Base-by-base conservation (phyloP, 768 basidiomycete genomes). In the Mrakia hoshinonis region DNA sequence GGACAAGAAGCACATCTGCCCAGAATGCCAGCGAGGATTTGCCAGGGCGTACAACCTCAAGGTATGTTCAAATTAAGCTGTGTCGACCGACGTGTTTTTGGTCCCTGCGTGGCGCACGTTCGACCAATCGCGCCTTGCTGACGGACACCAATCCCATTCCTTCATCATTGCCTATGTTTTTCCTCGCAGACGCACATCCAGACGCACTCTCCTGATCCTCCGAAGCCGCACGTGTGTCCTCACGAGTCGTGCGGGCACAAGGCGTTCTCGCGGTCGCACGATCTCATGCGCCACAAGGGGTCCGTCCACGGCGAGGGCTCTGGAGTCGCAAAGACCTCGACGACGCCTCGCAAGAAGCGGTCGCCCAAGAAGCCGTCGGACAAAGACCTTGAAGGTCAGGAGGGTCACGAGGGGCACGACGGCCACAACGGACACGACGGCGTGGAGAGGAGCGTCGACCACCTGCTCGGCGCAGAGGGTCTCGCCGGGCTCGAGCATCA, bases 31-130 rank as follows among this genome's bases (percentile, higher is more conserved):
- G 34, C 54, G 65, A 24, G 93, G 89, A 1, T 97, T 97, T 76
- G 93, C 92, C 10, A 84, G 93, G 34, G 92, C 92, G 3, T 96
- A 90, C 81, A 97, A 97, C 76, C 81, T 97, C 71, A 97, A 97
- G 82, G 95, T 78, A 24, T 3, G n/a, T 46, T 38, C n/a, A 1
- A 6, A 10, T 58, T 38, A 31, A 61, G 12, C n/a, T 0, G 7
- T 38, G 9, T 3, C 26, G 20, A 18, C 31, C 15, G 54, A 58
- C 26, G 13, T 55, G n/a, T 10, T 55, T 0, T 20, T 0, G 4
- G 6, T 26, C 26, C 26, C 24, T n/a, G 54, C 15, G 22, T 20
- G n/a, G 24, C 24, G 10, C 10, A 55, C 54, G 54, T 20, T 55
- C 24, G 31, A 29, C 22, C 3, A 31, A 46, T 18, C 22, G 47